Conservation (phyloP, 805 yeast species). For the Saccharomycopsis oosterbeekiorum region DNA sequence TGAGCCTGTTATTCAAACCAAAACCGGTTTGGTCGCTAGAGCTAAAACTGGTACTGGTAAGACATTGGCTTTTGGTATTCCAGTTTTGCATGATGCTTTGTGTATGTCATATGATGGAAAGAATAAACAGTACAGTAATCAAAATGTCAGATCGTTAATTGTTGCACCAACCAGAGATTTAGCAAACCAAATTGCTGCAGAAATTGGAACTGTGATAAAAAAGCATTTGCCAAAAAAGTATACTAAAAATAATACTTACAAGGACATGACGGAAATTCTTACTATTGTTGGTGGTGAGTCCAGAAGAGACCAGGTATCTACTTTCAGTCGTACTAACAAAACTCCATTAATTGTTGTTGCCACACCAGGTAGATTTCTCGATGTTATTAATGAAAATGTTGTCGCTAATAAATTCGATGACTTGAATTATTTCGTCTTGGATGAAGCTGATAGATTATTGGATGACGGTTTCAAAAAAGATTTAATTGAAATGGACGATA, state of each 20-base stretch:
- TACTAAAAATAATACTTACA: neutral
- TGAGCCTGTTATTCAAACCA: slow-evolving; percentile 40
- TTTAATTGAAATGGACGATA: slow-evolving; percentile 46
- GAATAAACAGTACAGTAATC: slow-evolving; percentile 24
- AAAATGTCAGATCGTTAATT: slow-evolving; percentile 49
- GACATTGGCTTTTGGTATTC: slow-evolving; percentile 81
- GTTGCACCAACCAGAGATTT: slow-evolving; percentile 88
- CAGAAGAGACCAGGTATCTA: slow-evolving; percentile 29
- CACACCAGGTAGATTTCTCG: slow-evolving; percentile 81
- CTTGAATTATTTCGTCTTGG: slow-evolving; percentile 62
- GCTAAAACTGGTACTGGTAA: slow-evolving; percentile 97
- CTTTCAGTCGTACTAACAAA: slow-evolving; percentile 24
- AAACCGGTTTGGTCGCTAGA: slow-evolving; percentile 64
- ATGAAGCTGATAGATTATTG: slow-evolving; percentile 85
- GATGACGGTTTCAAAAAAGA: slow-evolving; percentile 72
- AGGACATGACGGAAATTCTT: slow-evolving; percentile 28
- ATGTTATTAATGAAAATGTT: slow-evolving; percentile 40
- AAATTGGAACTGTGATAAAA: slow-evolving; percentile 5
- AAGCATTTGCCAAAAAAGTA: neutral
- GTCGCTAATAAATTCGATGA: slow-evolving; percentile 32
- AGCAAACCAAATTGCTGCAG: slow-evolving; percentile 32
- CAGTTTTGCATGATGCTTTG: slow-evolving; percentile 50
- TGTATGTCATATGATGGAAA: slow-evolving; percentile 28
- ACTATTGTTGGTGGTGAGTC: slow-evolving; percentile 63
- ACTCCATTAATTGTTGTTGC: slow-evolving; percentile 63